phyloP scores from a whole-genome alignment of 352 stramenopile genomes.

The Phytopythium delawarense region DNA sequence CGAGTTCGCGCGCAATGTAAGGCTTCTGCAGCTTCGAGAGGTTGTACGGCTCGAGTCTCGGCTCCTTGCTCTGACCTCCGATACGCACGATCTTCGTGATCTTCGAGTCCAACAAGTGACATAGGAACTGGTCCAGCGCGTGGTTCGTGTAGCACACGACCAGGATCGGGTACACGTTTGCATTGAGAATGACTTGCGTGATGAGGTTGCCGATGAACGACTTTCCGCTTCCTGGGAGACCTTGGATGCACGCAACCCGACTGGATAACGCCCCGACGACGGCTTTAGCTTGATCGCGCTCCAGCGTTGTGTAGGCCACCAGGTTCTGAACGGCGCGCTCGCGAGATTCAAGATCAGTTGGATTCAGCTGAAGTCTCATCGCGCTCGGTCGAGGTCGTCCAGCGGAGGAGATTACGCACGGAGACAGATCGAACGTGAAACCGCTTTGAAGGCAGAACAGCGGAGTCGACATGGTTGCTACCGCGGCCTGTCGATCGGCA shows the following conservation, averaged over 20 bases:
- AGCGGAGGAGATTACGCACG: background rate
- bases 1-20: slow-evolving; percentile 23
- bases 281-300: slow-evolving; percentile 54
- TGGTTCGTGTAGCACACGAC: slow-evolving; percentile 91
- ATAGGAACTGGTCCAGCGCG: slow-evolving; percentile 89
- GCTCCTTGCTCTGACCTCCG: slow-evolving; percentile 66
- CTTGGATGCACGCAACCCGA: slow-evolving; percentile 76
- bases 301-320: slow-evolving; percentile 29
- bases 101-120: slow-evolving; percentile 56
- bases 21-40: slow-evolving; percentile 21
- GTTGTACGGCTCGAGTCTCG: slow-evolving; percentile 33
- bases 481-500: background rate
- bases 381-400: background rate
- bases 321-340: slow-evolving; percentile 17
- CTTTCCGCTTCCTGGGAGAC: slow-evolving; percentile 76
- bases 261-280: slow-evolving; percentile 68
- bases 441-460: slow-evolving; percentile 23
- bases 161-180: slow-evolving; percentile 49
- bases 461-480: slow-evolving; percentile 3
- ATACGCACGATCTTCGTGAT: slow-evolving; percentile 66
- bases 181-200: slow-evolving; percentile 56
- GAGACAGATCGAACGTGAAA: slow-evolving; percentile 29
- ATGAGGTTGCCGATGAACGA: slow-evolving; percentile 82
- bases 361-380: slow-evolving; percentile 14
- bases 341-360: slow-evolving; percentile 14